These are phyloP conservation scores for Spatholobus suberectus DNA, from an alignment of 306 rosid genomes.

Conservation along the genomic window DNA sequence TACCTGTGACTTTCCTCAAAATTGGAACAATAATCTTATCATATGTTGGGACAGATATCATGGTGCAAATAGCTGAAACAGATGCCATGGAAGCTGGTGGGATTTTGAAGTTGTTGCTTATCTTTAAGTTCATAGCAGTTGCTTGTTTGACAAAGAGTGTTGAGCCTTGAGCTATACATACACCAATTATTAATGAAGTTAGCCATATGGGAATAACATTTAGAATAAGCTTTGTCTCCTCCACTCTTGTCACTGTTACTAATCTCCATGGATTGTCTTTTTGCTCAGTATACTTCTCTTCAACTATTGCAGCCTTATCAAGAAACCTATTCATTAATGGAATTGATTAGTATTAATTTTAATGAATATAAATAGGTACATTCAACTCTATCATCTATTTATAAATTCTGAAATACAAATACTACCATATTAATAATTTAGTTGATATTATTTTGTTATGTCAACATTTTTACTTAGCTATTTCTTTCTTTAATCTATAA, in stretches of 20 bases:
- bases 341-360: neutral
- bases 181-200: slow-evolving; percentile 49
- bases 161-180: slow-evolving; percentile 44
- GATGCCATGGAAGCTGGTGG: slow-evolving; percentile 57
- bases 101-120: slow-evolving; percentile 37
- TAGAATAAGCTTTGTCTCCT: slow-evolving; percentile 61
- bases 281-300: slow-evolving; percentile 38
- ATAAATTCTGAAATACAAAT: no score
- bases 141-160: slow-evolving; percentile 68
- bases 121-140: slow-evolving; percentile 44
- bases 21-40: slow-evolving; percentile 51
- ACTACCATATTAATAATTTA: no score
- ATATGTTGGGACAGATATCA: slow-evolving; percentile 44
- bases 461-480: no score
- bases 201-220: slow-evolving; percentile 59
- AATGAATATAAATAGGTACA: neutral
- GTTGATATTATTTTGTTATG: no score
- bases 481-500: no score
- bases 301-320: slow-evolving; percentile 66
- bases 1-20: slow-evolving; percentile 47
- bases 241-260: slow-evolving; percentile 58
- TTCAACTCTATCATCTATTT: no score
- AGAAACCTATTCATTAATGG: slow-evolving; percentile 45
- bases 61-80: slow-evolving; percentile 34
- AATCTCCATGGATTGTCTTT: slow-evolving; percentile 58